Percentiles rank a stretch among this genome's conserved stretches.
phyloP scores from a whole-genome alignment of 1,139 yeast genomes.

The Hyphopichia burtonii region DNA sequence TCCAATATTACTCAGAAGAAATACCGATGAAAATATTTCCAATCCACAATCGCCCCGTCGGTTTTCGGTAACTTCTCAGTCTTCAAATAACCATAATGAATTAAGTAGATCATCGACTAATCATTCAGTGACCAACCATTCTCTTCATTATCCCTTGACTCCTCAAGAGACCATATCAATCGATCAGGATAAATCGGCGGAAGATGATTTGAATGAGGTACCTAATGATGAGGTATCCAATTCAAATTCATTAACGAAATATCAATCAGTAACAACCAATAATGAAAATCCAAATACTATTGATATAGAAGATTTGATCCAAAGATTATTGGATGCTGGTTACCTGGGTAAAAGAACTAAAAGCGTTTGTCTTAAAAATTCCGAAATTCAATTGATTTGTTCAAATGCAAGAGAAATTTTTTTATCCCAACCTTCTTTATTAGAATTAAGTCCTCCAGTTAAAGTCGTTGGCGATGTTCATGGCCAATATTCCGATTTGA shows the following conservation, averaged over 20 bases:
- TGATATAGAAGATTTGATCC: slow-evolving; percentile 86
- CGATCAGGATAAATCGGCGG: neutral
- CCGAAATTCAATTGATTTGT: slow-evolving; percentile 85
- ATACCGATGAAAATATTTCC: slow-evolving; percentile 34
- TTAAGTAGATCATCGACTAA: slow-evolving; percentile 35
- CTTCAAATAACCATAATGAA: slow-evolving; percentile 6
- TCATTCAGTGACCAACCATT: slow-evolving; percentile 23
- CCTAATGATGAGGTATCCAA: neutral
- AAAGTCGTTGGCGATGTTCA: slow-evolving; percentile 98
- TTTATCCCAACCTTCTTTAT: slow-evolving; percentile 80
- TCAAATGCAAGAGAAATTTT: slow-evolving; percentile 85
- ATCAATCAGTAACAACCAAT: neutral
- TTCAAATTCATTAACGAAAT: neutral
- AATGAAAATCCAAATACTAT: slow-evolving; percentile 29
- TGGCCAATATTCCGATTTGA: slow-evolving; percentile 91
- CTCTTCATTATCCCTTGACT: slow-evolving; percentile 19
- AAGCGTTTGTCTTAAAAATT: slow-evolving; percentile 80
- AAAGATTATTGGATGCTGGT: slow-evolving; percentile 89
- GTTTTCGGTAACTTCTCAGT: slow-evolving; percentile 3
- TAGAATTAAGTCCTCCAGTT: slow-evolving; percentile 92
- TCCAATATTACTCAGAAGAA: slow-evolving; percentile 55
- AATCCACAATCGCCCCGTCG: slow-evolving; percentile 5
- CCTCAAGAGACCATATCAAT: slow-evolving; percentile 17
- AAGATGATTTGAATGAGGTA: slow-evolving; percentile 2
- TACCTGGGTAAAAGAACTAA: slow-evolving; percentile 92